A percentile compares a stretch with the other conserved stretches of the same genome.
Evolutionary conservation across 768 basidiomycete genomes (phyloP).

Genomic region (Collybia sordida): DNA sequence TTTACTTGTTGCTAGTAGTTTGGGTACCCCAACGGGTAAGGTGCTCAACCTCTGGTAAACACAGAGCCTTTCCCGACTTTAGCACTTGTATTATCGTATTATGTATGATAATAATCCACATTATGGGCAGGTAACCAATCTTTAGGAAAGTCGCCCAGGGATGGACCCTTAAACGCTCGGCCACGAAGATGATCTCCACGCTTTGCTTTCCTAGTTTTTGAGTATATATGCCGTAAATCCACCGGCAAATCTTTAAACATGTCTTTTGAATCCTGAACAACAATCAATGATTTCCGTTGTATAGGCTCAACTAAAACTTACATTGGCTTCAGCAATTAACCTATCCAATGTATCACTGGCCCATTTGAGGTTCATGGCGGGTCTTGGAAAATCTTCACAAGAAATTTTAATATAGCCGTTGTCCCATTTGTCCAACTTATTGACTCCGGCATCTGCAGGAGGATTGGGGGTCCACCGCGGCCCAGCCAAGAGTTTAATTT

Average conservation of each 20-base stretch:
- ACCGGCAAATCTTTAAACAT: slow-evolving; percentile 67
- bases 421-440: slow-evolving; percentile 43
- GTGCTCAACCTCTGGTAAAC: no score
- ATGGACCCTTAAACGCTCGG: slow-evolving; percentile 53
- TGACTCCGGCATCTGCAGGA: slow-evolving; percentile 67
- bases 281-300: neutral
- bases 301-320: slow-evolving; percentile 41
- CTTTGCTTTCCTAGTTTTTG: slow-evolving; percentile 70
- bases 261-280: slow-evolving; percentile 37
- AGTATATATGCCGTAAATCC: slow-evolving; percentile 79
- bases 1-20: no score
- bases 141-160: slow-evolving; percentile 77
- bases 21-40: no score
- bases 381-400: slow-evolving; percentile 82
- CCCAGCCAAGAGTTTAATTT: slow-evolving; percentile 87
- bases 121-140: slow-evolving; percentile 68
- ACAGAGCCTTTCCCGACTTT: no score
- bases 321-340: slow-evolving; percentile 82
- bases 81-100: slow-evolving; percentile 3
- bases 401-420: slow-evolving; percentile 90
- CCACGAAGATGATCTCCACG: slow-evolving; percentile 67
- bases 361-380: slow-evolving; percentile 92
- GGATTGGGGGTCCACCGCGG: slow-evolving; percentile 80
- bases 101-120: neutral
- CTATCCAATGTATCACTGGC: slow-evolving; percentile 83